Evolutionary conservation across 305 asterid species (phyloP), one percentile per base, ranked within the genome.

Genomic region (Fraxinus baroniana): DNA sequence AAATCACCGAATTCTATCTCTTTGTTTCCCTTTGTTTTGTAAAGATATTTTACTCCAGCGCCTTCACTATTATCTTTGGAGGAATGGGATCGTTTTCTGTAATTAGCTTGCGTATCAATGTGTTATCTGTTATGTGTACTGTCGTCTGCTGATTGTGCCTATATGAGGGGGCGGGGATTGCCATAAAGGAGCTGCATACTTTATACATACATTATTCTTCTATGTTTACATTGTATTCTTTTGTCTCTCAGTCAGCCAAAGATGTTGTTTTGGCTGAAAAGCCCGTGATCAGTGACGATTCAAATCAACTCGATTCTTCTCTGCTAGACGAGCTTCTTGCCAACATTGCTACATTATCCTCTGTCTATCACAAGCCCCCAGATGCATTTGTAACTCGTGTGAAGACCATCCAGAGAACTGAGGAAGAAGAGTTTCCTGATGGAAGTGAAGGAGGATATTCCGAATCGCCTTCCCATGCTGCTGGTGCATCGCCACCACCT

Each of bases 181-280:
- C 24, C 76, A 33, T 72, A 17, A 33, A 33, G 76, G 28, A 72
- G 76, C 26, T 33, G 24, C 15, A n/a, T 28, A 13, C 44, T 72
- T 24, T 64, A 26, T 36, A 18, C 66, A 57, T 57, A 55, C 70
- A 57, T 46, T 46, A 55, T 62, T 76, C 76, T 33, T 71, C 39
- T 72, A 17, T 33, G 13, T 24, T 22, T 36, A 74, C 17, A 77
- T 72, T 77, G 76, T 68, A 28, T 81, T 26, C 76, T 82, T 36
- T 57, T 62, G 52, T 78, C 79, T 84, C 85, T 84, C 97, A 97
- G 99, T 98, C 99, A 79, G 98, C 99, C 76, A 97, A 97, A 89
- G 98, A 97, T 92, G 96, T 97, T 74, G 99, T 97, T 82, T 87
- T 97, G 86, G 98, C 98, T 78, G 99, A 97, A 89, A 97, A 97